A percentile compares a stretch with the other conserved stretches of the same genome.
These are phyloP conservation scores for Pyrus betulifolia DNA, from an alignment of 306 rosid genomes.

Conservation along the genomic window DNA sequence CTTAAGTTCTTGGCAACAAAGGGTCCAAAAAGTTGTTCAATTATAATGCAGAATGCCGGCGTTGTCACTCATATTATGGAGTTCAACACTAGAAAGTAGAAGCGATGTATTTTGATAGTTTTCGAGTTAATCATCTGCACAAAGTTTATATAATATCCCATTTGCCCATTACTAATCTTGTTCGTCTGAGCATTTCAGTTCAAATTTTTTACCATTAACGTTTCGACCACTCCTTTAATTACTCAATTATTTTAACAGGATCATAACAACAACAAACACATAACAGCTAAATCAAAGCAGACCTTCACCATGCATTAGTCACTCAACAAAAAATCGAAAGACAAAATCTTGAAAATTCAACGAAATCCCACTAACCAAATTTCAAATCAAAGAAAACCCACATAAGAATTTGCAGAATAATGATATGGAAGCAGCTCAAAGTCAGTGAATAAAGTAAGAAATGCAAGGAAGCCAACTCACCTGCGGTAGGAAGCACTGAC, in stretches of 20 bases:
- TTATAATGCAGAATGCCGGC: neutral
- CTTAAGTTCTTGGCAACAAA: neutral
- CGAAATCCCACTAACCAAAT: neutral
- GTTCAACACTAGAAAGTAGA: neutral
- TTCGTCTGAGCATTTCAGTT: neutral
- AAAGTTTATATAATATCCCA: neutral
- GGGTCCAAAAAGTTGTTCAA: neutral
- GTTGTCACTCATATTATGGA: neutral
- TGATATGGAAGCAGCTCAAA: neutral
- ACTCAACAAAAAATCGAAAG: no score
- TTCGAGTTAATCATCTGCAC: neutral
- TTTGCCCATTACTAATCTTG: neutral
- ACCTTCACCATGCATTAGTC: neutral
- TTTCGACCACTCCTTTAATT: neutral
- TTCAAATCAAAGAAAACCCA: slow-evolving; percentile 8
- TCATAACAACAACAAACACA: neutral
- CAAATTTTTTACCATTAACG: neutral
- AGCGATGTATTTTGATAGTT: neutral
- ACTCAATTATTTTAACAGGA: neutral
- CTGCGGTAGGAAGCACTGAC: neutral
- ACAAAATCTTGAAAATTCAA: no score
- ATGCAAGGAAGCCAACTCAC: neutral
- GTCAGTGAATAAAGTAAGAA: neutral
- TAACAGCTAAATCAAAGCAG: neutral
- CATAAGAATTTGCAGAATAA: neutral